Conservation (phyloP, 1,284 basidiomycete genomes). For the Fomitiporia mediterranea region DNA sequence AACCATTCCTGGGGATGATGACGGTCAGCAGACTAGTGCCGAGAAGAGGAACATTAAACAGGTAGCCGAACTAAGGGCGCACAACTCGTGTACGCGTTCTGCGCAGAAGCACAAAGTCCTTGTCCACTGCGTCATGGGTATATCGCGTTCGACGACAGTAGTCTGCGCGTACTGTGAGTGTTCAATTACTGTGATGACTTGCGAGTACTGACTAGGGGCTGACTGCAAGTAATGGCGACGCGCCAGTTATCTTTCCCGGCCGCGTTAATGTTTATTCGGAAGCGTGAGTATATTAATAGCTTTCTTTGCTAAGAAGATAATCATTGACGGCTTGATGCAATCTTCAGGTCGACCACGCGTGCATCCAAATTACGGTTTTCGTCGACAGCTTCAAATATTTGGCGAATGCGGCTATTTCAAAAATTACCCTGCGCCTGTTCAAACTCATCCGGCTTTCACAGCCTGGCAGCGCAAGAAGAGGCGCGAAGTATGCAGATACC, state of each 20-base stretch:
- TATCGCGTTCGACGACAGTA: slow-evolving; percentile 65
- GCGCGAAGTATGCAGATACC: slow-evolving; percentile 46
- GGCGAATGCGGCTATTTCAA: slow-evolving; percentile 40
- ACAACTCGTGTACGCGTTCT: not conserved
- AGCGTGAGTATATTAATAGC: slow-evolving; percentile 35
- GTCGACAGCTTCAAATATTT: slow-evolving; percentile 54
- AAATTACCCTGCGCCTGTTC: slow-evolving; percentile 30
- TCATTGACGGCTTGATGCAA: slow-evolving; percentile 12
- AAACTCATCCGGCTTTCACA: slow-evolving; percentile 41
- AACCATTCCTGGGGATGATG: not conserved
- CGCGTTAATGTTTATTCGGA: slow-evolving; percentile 45
- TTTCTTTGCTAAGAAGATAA: slow-evolving; percentile 1
- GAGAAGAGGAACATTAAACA: not conserved
- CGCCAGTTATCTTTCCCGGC: slow-evolving; percentile 37
- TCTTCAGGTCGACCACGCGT: slow-evolving; percentile 45
- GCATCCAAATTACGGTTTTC: slow-evolving; percentile 61
- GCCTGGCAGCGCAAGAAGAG: slow-evolving; percentile 51
- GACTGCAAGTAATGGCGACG: slow-evolving; percentile 48
- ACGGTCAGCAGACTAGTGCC: not conserved
- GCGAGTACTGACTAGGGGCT: slow-evolving; percentile 11
- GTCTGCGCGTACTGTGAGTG: slow-evolving; percentile 58
- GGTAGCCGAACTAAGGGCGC: not conserved
- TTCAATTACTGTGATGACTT: not conserved
- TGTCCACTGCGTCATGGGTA: slow-evolving; percentile 74
- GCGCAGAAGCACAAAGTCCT: slow-evolving; percentile 47